Percentiles rank a stretch among this genome's conserved stretches.
Conservation (phyloP, 2,329 filamentous ascomycete genomes). For the Pseudogymnoascus sp. region DNA sequence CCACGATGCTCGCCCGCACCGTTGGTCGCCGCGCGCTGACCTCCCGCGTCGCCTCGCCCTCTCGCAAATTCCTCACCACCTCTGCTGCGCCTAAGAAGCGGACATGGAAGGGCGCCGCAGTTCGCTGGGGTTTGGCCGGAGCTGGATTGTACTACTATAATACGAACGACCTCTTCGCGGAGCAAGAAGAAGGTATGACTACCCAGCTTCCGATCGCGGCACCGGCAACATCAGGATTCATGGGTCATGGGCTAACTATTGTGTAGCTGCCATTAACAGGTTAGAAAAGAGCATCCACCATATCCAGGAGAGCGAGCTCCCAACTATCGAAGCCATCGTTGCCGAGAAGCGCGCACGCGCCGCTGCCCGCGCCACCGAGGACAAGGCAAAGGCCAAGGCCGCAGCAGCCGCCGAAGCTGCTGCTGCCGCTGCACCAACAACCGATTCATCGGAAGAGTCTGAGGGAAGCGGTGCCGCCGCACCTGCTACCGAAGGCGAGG, state of each 20-base stretch:
- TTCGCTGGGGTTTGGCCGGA: conserved; percentile 67
- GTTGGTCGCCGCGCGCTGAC: not conserved
- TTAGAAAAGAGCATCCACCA: conserved; percentile 28
- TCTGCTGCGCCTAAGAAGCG: conserved; percentile 53
- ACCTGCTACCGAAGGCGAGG: conserved; percentile 12
- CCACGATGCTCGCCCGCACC: conserved; percentile 3
- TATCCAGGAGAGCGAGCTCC: conserved; percentile 42
- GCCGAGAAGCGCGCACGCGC: conserved; percentile 46
- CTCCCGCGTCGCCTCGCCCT: conserved; percentile 8
- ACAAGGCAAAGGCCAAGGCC: conserved; percentile 15
- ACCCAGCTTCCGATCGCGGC: conserved; percentile 24
- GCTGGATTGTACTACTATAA: conserved; percentile 89
- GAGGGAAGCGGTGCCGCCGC: not conserved
- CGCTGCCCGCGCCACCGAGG: conserved; percentile 23
- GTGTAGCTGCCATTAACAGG: conserved; percentile 24
- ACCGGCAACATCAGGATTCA: conserved; percentile 37
- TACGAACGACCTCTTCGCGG: conserved; percentile 78
- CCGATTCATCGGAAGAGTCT: not conserved
- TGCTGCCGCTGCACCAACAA: conserved; percentile 14
- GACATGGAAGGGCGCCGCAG: conserved; percentile 69
- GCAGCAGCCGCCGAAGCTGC: conserved; percentile 17
- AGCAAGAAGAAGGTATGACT: conserved; percentile 65
- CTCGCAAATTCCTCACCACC: conserved; percentile 47
- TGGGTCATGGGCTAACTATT: conserved; percentile 15
- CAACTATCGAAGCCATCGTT: conserved; percentile 59